Evolutionary conservation across 1,284 basidiomycete genomes (phyloP), one percentile per base, ranked within the genome.

Genomic region (Apiotrichum siamense): DNA sequence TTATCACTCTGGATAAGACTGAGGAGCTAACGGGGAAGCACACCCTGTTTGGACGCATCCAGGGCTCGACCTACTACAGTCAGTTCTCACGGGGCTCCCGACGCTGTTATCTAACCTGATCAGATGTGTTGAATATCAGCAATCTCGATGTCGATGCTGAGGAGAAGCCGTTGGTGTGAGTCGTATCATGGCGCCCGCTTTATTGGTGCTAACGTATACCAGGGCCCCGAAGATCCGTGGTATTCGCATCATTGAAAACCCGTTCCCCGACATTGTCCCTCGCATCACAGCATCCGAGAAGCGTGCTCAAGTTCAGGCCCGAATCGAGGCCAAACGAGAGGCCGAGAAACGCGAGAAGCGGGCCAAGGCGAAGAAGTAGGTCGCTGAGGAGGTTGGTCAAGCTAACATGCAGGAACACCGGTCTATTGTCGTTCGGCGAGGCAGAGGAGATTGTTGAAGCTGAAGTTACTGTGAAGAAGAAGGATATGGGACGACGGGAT

Each of bases 281-380:
- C 84, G 94, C n/a, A 96, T 97, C 58, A 98, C 94, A 0, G 89
- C 88, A 0, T 87, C 84, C 2, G 92, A 97, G 75, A 85, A 87
- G 56, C 81, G 83, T 37, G 84, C 80, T 0, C 92, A 96, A 68
- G 84, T 85, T 56, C 79, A 80, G 50, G 91, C 91, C 0, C 80
- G 83, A 31, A 80, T 87, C 62, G 80, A 85, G 59, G 83, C 82
- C 0, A 86, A 86, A 61, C 78, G 79, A 41, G 88, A 90, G 65
- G 77, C 84, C 17, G 88, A 91, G 66, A 84, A 87, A 60, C 57
- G 67, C n/a, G 82, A 81, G 49, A 81, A 81, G 56, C 78, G 83
- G 40, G 79, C 83, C 46, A 85, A 83, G 64, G 86, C 85, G 0
- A 92, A 90, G 65, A 94, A 93, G 90, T 91, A 58, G 54, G 66